phyloP scores from a whole-genome alignment of 2,329 filamentous ascomycete species.

The Dothideomycetidae sp. region DNA sequence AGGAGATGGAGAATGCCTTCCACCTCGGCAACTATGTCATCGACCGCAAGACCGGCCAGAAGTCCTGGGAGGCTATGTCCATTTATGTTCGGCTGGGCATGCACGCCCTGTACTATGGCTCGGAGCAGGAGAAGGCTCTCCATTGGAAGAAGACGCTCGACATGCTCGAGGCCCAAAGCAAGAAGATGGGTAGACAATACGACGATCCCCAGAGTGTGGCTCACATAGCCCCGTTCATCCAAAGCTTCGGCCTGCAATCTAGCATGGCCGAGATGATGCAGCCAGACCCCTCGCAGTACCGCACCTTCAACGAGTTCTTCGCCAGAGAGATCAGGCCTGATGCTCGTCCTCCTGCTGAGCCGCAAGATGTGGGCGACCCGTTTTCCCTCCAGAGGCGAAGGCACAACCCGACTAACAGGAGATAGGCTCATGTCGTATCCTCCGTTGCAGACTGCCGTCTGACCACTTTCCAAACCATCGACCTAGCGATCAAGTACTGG shows the following conservation, averaged over 20 bases:
- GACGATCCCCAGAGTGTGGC: slow-evolving; percentile 23
- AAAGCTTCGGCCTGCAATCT: slow-evolving; percentile 24
- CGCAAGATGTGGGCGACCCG: slow-evolving; percentile 18
- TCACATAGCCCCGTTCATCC: slow-evolving; percentile 29
- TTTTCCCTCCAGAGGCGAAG: no score
- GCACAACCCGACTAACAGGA: no score
- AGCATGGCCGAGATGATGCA: slow-evolving; percentile 23
- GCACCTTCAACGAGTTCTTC: slow-evolving; percentile 32
- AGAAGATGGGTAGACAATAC: slow-evolving; percentile 29
- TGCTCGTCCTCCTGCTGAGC: slow-evolving; percentile 26
- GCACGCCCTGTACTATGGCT: slow-evolving; percentile 32
- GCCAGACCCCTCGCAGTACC: slow-evolving; percentile 26
- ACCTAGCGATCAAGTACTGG: slow-evolving; percentile 29
- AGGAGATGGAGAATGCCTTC: slow-evolving; percentile 23
- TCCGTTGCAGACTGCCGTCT: slow-evolving; percentile 28
- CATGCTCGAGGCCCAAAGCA: slow-evolving; percentile 25
- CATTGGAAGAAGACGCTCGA: slow-evolving; percentile 23
- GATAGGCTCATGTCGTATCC: slow-evolving; percentile 17
- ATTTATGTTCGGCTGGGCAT: slow-evolving; percentile 31
- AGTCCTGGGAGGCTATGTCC: slow-evolving; percentile 29
- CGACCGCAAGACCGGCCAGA: slow-evolving; percentile 26
- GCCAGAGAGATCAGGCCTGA: slow-evolving; percentile 24
- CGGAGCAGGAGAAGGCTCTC: slow-evolving; percentile 25
- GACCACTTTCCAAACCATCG: slow-evolving; percentile 25
- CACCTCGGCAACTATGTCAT: slow-evolving; percentile 33